Evolutionary conservation across 1,284 basidiomycete genomes (phyloP).

Genomic region (Malassezia dermatis): DNA sequence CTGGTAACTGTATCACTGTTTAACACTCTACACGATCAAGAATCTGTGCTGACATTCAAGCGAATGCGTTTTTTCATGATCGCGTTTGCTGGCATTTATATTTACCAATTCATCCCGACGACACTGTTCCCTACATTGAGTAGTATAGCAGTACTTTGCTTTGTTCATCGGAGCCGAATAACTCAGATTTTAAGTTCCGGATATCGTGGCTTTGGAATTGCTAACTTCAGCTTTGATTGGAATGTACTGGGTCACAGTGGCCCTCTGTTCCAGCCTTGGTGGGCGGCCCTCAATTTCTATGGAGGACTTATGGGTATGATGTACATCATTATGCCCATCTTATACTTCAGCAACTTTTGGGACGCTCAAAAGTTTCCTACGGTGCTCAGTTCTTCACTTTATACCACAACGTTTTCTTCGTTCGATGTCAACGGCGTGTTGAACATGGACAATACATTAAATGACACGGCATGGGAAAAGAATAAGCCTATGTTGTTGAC

Average conservation of each 20-base stretch:
- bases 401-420: slow-evolving; percentile 31
- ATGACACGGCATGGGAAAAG: slow-evolving; percentile 48
- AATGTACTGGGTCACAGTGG: slow-evolving; percentile 50
- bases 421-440: slow-evolving; percentile 36
- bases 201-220: slow-evolving; percentile 52
- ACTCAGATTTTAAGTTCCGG: slow-evolving; percentile 50
- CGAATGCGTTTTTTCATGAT: slow-evolving; percentile 51
- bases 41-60: slow-evolving; percentile 43
- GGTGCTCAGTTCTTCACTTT: slow-evolving; percentile 50
- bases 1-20: slow-evolving; percentile 53
- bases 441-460: slow-evolving; percentile 48
- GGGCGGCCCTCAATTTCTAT: slow-evolving; percentile 50
- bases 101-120: slow-evolving; percentile 52
- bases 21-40: slow-evolving; percentile 51
- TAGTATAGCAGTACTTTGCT: slow-evolving; percentile 51
- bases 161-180: slow-evolving; percentile 44
- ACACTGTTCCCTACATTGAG: slow-evolving; percentile 52
- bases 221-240: slow-evolving; percentile 53
- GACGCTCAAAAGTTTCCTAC: slow-evolving; percentile 45
- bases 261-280: slow-evolving; percentile 53
- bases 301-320: slow-evolving; percentile 48
- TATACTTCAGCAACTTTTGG: slow-evolving; percentile 52
- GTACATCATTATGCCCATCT: slow-evolving; percentile 51
- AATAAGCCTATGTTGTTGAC: slow-evolving; percentile 51
- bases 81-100: slow-evolving; percentile 49